phyloP scores from a whole-genome alignment of 768 basidiomycete genomes.

The Lactarius hengduanensis region DNA sequence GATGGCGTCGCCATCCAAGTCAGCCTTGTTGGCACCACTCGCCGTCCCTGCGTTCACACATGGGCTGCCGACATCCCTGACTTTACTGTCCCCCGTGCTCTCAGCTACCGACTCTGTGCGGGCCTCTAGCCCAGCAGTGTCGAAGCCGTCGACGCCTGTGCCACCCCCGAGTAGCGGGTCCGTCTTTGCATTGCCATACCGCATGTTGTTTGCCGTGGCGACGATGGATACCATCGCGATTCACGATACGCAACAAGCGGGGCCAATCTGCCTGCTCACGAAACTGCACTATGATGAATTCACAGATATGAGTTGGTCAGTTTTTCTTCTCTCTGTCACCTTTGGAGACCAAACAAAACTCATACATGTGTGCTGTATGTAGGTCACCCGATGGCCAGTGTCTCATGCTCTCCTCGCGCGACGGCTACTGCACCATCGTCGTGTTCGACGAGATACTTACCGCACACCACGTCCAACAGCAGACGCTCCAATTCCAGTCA shows the following conservation, averaged over 20 bases:
- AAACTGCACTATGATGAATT: conserved; percentile 98
- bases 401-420: conserved; percentile 86
- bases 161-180: conserved; percentile 47
- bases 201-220: conserved; percentile 92
- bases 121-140: conserved; percentile 26
- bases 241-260: conserved; percentile 95
- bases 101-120: conserved; percentile 49
- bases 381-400: conserved; percentile 98
- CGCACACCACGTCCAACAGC: conserved; percentile 86
- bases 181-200: conserved; percentile 86
- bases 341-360: background rate
- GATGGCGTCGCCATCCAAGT: conserved; percentile 28
- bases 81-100: conserved; percentile 50
- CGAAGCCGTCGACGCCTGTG: conserved; percentile 57
- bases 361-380: conserved; percentile 36
- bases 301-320: conserved; percentile 94
- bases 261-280: conserved; percentile 86
- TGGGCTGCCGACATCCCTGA: conserved; percentile 13
- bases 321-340: conserved; percentile 22
- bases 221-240: conserved; percentile 95
- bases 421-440: conserved; percentile 96
- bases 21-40: conserved; percentile 27
- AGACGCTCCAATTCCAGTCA: conserved; percentile 84
- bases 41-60: conserved; percentile 21
- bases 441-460: conserved; percentile 94